These are phyloP conservation scores for Meripilus lineatus DNA, from an alignment of 1,284 basidiomycete species.

Conservation along the genomic window DNA sequence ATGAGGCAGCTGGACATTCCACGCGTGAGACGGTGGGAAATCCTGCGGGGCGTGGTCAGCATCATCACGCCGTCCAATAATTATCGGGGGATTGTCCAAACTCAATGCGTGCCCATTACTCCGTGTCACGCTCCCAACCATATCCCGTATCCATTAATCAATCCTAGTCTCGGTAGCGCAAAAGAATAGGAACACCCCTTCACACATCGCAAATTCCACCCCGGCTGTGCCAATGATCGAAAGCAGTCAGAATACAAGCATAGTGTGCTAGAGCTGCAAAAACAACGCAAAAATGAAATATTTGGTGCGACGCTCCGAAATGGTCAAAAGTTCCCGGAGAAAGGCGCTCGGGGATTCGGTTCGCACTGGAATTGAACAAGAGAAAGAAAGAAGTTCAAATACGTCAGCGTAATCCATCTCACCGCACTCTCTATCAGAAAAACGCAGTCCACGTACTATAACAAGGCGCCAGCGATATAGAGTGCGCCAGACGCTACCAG, in stretches of 20 bases:
- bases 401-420: too few relatives aligned
- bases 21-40: too few relatives aligned
- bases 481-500: constrained; percentile 61
- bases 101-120: too few relatives aligned
- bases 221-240: constrained; percentile 52
- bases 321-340: constrained; percentile 79
- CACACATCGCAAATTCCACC: constrained; percentile 2
- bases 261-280: constrained; percentile 78
- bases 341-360: constrained; percentile 77
- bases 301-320: constrained; percentile 79
- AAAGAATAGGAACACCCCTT: too few relatives aligned
- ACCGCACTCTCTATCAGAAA: too few relatives aligned
- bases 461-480: constrained; percentile 73
- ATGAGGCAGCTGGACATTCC: too few relatives aligned
- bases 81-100: too few relatives aligned
- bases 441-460: constrained; percentile 61
- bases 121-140: too few relatives aligned
- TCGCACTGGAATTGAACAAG: constrained; percentile 65
- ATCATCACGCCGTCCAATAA: too few relatives aligned
- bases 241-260: constrained; percentile 47
- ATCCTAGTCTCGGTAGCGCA: too few relatives aligned
- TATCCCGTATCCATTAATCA: too few relatives aligned
- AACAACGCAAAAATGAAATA: constrained; percentile 84
- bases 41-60: too few relatives aligned
- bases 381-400: constrained; percentile 16